phyloP scores from a whole-genome alignment of 257 asterid genomes.

The Capsicum baccatum region DNA sequence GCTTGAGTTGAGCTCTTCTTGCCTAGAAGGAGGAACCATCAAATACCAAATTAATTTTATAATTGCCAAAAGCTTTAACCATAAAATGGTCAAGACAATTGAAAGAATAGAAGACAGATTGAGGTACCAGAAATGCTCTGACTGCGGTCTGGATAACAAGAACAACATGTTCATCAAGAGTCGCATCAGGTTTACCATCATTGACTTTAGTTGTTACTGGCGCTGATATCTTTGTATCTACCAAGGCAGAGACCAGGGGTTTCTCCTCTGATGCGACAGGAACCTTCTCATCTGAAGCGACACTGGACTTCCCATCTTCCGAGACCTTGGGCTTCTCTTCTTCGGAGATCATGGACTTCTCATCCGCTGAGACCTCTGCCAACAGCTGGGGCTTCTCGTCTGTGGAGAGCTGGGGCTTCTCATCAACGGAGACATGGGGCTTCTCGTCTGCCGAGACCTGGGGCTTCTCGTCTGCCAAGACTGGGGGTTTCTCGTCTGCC shows the following conservation, averaged over 20 bases:
- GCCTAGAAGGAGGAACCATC: constrained; percentile 60
- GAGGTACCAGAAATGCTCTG: constrained; percentile 74
- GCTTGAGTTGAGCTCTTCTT: constrained; percentile 57
- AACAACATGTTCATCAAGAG: constrained; percentile 54
- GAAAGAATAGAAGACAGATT: not conserved
- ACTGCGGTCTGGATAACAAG: constrained; percentile 71
- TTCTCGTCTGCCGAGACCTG: not conserved
- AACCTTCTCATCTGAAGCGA: not conserved
- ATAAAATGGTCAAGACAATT: not conserved
- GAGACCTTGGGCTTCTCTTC: not conserved
- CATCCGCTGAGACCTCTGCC: not conserved
- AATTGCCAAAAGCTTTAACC: not conserved
- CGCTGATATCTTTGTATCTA: constrained; percentile 44
- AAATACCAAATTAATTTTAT: constrained; percentile 15
- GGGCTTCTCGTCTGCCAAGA: not conserved
- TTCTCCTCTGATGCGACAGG: not conserved
- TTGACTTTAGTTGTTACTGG: too few species aligned
- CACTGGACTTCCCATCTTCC: not conserved
- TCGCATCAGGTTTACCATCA: constrained; percentile 34
- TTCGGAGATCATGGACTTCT: not conserved
- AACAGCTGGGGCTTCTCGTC: not conserved
- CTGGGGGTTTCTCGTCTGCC: not conserved
- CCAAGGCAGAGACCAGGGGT: constrained; percentile 28
- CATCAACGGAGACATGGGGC: not conserved
- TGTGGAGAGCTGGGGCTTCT: not conserved